A percentile compares a stretch with the other conserved stretches of the same genome.
Conservation (phyloP, 2,329 filamentous ascomycete genomes). For the Fusarium sp. region DNA sequence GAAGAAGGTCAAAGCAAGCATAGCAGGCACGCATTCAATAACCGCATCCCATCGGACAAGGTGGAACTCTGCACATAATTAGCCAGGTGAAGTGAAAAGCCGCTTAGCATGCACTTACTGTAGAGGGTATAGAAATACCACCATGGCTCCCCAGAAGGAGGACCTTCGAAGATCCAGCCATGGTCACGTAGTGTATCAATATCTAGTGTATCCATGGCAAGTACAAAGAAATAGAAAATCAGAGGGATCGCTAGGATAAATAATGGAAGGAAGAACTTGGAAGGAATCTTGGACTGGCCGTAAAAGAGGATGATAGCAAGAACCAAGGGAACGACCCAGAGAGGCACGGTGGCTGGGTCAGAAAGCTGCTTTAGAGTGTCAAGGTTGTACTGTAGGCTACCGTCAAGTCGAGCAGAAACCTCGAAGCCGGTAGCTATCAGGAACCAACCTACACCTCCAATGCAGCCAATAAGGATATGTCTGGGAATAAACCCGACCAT, state of each 20-base stretch:
- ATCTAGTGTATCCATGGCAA: constrained; percentile 73
- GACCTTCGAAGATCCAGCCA: constrained; percentile 93
- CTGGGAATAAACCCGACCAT: constrained; percentile 97
- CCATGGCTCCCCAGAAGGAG: constrained; percentile 87
- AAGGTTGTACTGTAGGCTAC: constrained; percentile 83
- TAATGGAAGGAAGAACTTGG: constrained; percentile 85
- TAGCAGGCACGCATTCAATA: constrained; percentile 86
- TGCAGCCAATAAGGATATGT: constrained; percentile 96
- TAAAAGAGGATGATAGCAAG: constrained; percentile 82
- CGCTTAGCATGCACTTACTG: constrained; percentile 64
- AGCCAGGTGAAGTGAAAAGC: background rate
- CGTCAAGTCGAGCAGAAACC: constrained; percentile 88
- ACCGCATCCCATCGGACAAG: constrained; percentile 87
- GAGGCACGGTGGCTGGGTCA: constrained; percentile 75
- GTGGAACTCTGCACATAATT: constrained; percentile 72
- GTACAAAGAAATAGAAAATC: constrained; percentile 82
- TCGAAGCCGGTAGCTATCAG: constrained; percentile 91
- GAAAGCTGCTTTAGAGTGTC: constrained; percentile 81
- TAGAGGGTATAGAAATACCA: constrained; percentile 98
- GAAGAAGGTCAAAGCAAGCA: constrained; percentile 97
- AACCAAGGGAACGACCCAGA: constrained; percentile 84
- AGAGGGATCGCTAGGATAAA: constrained; percentile 85
- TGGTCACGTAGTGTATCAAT: constrained; percentile 73
- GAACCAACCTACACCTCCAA: constrained; percentile 97
- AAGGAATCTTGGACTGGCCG: constrained; percentile 79